A percentile compares a stretch with the other conserved stretches of the same genome.
Evolutionary conservation across 805 yeast species (phyloP).

Genomic region (Zygosaccharomyces lentus): DNA sequence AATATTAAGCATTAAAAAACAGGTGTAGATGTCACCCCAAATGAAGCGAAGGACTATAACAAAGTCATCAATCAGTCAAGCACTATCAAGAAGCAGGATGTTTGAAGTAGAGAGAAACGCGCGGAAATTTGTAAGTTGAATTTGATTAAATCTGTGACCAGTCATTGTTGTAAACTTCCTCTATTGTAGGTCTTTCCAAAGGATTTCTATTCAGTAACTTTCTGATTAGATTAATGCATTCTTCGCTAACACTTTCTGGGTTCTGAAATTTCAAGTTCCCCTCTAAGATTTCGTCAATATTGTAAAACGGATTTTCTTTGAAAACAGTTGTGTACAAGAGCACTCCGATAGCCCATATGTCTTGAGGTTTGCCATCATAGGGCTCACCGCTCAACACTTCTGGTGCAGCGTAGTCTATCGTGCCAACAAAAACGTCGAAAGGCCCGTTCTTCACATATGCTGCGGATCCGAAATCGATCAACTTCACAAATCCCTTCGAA

Average conservation of each 20-base stretch:
- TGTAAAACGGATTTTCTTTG: constrained; percentile 93
- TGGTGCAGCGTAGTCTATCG: constrained; percentile 96
- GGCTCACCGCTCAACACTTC: constrained; percentile 87
- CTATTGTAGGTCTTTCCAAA: constrained; percentile 65
- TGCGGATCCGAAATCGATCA: constrained; percentile 94
- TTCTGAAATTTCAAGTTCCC: constrained; percentile 63
- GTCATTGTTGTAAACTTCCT: constrained; percentile 60
- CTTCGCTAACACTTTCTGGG: constrained; percentile 44
- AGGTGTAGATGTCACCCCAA: too few species aligned
- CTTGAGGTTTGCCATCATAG: constrained; percentile 91
- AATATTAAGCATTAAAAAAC: too few species aligned
- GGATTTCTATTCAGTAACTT: constrained; percentile 67
- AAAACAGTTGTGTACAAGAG: constrained; percentile 82
- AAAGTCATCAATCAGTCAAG: background rate
- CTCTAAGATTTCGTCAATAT: constrained; percentile 92
- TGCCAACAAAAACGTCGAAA: constrained; percentile 95
- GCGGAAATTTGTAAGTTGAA: background rate
- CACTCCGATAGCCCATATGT: constrained; percentile 95
- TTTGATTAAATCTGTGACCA: constrained; percentile 48
- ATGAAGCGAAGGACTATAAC: too few species aligned
- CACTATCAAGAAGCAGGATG: background rate
- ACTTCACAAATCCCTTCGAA: constrained; percentile 69
- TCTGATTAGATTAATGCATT: constrained; percentile 56
- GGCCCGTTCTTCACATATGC: constrained; percentile 90
- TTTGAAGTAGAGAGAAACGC: background rate